Evolutionary conservation across 78 protist species (phyloP).

Genomic region (Mantamonas sphyraenae): DNA sequence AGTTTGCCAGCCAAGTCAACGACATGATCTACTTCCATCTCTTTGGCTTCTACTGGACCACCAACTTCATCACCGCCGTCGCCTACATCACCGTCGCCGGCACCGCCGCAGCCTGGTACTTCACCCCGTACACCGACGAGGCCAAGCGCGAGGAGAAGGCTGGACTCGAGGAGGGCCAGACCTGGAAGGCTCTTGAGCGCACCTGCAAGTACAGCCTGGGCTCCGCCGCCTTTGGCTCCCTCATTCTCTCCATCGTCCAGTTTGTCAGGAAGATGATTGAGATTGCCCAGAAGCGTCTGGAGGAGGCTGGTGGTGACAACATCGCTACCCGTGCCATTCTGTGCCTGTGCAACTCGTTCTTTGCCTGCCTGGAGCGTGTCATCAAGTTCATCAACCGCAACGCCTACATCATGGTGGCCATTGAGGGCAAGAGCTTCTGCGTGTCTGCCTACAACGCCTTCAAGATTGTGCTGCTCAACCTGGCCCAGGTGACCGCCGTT

Average conservation of each 20-base stretch:
- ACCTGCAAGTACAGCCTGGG: slow-evolving; percentile 67
- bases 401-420: slow-evolving; percentile 80
- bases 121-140: slow-evolving; percentile 38
- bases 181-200: slow-evolving; percentile 26
- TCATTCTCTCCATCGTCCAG: slow-evolving; percentile 68
- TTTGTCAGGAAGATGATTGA: slow-evolving; percentile 51
- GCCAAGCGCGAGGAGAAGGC: too few species aligned
- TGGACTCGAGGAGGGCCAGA: slow-evolving; percentile 1
- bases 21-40: slow-evolving; percentile 48
- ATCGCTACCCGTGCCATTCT: too few species aligned
- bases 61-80: slow-evolving; percentile 54
- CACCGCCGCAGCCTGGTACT: slow-evolving; percentile 68
- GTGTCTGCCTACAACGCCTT: slow-evolving; percentile 51
- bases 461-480: slow-evolving; percentile 46
- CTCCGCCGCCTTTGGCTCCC: slow-evolving; percentile 64
- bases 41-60: slow-evolving; percentile 71
- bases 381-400: slow-evolving; percentile 66
- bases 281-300: slow-evolving; percentile 28
- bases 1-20: not conserved
- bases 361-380: slow-evolving; percentile 68
- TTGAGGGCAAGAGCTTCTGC: slow-evolving; percentile 66
- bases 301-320: too few species aligned
- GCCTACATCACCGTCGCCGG: slow-evolving; percentile 59
- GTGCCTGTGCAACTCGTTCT: slow-evolving; percentile 48
- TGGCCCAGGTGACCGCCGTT: slow-evolving; percentile 58